Evolutionary conservation across 495 filamentous ascomycete genomes (phyloP), one percentile per base, ranked within the genome.

Genomic region (Parmelia sp.): DNA sequence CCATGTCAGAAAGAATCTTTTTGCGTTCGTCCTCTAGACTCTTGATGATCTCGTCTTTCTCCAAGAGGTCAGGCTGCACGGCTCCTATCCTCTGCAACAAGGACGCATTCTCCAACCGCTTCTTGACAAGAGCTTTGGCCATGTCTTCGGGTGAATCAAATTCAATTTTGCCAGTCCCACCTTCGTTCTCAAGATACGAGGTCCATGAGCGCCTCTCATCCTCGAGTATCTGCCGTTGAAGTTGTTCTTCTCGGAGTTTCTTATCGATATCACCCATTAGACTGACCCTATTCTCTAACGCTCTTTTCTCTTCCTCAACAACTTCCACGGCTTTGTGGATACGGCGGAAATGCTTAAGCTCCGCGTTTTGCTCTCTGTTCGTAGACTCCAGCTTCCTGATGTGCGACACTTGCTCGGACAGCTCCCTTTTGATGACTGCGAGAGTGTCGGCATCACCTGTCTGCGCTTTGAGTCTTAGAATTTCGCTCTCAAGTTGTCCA

Each of bases 281-380:
- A 65, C 89, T 84, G 35, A 99, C 68, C 68, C 85, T 89, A 58
- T 84, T 84, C 72, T 96, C 88, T 60, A 99, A 77, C 0, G 84
- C 83, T 65, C 88, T 82, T 78, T 97, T 97, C 77, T 99, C 90
- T 71, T 99, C 94, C 69, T 97, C 92, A 0, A 97, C 87, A n/a
- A 97, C 82, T 66, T 96, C 91, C 7, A 96, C 86, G 42, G 88
- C 90, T 73, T 90, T 92, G 69, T 90, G 86, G 25, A 86, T 72
- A 70, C 90, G 87, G 21, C 91, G 85, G 47, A 93, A 80, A 64
- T 90, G 86, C 59, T 88, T 90, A 8, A 97, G 74, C 70, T 99
- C 93, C 11, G 81, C 74, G n/a, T 77, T 73, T 69, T 96, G 92
- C 58, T 95, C 89, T 37, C 92, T 79, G 68, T 89, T 96, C 45